These are phyloP conservation scores for Copromyces sp. DNA, from an alignment of 495 filamentous ascomycete genomes.

Conservation along the genomic window DNA sequence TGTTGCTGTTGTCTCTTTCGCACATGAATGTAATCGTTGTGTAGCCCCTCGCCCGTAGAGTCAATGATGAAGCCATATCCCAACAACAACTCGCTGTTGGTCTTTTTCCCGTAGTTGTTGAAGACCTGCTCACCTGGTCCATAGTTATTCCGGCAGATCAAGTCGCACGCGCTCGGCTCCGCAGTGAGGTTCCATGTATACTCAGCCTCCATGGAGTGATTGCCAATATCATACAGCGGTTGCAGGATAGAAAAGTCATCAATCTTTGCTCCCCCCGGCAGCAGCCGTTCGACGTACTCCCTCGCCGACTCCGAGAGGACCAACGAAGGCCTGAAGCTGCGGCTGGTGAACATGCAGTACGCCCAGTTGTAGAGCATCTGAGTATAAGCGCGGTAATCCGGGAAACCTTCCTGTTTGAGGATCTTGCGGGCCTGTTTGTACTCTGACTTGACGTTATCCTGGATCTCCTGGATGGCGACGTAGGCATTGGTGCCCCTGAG, in stretches of 20 bases:
- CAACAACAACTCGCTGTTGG: slow-evolving; percentile 42
- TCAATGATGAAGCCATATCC: slow-evolving; percentile 41
- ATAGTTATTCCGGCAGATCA: slow-evolving; percentile 20
- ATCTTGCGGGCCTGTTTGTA: slow-evolving; percentile 32
- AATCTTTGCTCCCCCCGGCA: slow-evolving; percentile 16
- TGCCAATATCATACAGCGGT: slow-evolving; percentile 43
- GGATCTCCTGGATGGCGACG: slow-evolving; percentile 35
- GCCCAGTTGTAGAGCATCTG: slow-evolving; percentile 44
- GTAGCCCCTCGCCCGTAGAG: slow-evolving; percentile 23
- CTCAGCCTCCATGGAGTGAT: slow-evolving; percentile 36
- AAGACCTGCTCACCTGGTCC: slow-evolving; percentile 32
- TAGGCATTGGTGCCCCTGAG: slow-evolving; percentile 41
- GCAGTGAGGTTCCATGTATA: slow-evolving; percentile 30
- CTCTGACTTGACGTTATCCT: slow-evolving; percentile 29
- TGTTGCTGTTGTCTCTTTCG: slow-evolving; percentile 23
- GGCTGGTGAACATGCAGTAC: slow-evolving; percentile 42
- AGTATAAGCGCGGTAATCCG: slow-evolving; percentile 24
- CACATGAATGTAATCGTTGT: slow-evolving; percentile 42
- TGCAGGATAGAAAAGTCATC: slow-evolving; percentile 44
- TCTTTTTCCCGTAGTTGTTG: slow-evolving; percentile 47
- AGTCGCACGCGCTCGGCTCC: slow-evolving; percentile 20
- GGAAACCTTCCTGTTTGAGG: slow-evolving; percentile 25
- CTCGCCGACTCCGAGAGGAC: slow-evolving; percentile 18
- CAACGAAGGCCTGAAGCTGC: slow-evolving; percentile 42
- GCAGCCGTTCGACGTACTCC: slow-evolving; percentile 3